Base-by-base conservation (phyloP, 257 asterid genomes). In the Solanum bukasovii region DNA sequence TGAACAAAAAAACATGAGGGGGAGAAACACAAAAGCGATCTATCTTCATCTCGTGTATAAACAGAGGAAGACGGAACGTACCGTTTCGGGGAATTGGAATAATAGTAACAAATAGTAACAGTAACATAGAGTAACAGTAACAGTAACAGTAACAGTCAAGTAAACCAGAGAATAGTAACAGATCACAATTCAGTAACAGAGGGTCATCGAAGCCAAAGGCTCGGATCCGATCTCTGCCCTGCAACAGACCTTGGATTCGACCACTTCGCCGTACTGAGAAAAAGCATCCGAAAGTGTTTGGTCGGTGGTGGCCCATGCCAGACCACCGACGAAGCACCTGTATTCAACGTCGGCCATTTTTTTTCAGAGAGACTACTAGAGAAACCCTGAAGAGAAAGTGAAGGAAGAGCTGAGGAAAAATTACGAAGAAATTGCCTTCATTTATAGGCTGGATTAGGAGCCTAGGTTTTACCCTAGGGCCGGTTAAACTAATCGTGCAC, bases 251-350 rank as follows among this genome's bases (percentile, higher is more conserved):
- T 94, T 94, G 93, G 98, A 92, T 85, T 94, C 98, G 92, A 92
- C 10, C 89, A 94, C 93, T 23, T 92, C 91, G 90, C 97, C 96
- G 83, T 33, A 94, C 72, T 88, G 91, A 33, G 95, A 88, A 87
- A 94, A 94, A 5, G 95, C 95, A 0, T 93, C 71, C 71, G 84
- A 89, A 18, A 94, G 94, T 5, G 94, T 38, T 5, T 90, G 88
- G 79, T 94, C 96, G 46, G 89, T 89, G 94, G 96, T 93, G 90
- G 94, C 93, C 95, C 96, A 94, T 0, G 96, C 96, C 88, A 93
- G 84, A 7, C 92, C 92, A 88, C 92, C 92, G 18, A 90, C 92
- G 83, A 90, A 90, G 61, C 92, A 90, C 83, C 92, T 83, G 81
- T 16, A 90, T 38, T 90, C 92, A 12, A 73, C 85, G 6, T 88